Percentiles rank a stretch among this genome's conserved stretches.
Evolutionary conservation across 2,329 filamentous ascomycete genomes (phyloP).

Genomic region (Clarireedia paspali): DNA sequence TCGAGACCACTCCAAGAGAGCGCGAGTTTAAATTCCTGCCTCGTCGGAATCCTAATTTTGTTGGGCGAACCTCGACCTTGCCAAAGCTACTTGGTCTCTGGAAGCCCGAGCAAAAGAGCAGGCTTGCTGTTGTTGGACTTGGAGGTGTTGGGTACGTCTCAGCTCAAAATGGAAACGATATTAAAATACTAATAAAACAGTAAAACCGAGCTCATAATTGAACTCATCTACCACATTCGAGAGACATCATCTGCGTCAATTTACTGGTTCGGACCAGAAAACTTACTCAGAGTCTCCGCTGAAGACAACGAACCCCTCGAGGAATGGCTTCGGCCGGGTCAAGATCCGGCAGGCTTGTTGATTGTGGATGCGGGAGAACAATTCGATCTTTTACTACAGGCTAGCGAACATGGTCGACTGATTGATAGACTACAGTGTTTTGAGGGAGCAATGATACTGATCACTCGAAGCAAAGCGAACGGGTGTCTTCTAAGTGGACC

Average conservation of each 20-base stretch:
- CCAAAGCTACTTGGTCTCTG: slow-evolving; percentile 20
- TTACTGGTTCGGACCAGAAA: slow-evolving; percentile 18
- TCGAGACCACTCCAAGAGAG: not conserved
- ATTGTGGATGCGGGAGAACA: slow-evolving; percentile 18
- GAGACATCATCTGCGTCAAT: slow-evolving; percentile 21
- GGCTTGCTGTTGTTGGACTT: slow-evolving; percentile 21
- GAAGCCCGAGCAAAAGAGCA: slow-evolving; percentile 16
- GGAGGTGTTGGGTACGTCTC: slow-evolving; percentile 20
- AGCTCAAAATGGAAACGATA: not conserved
- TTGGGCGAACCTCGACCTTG: slow-evolving; percentile 16
- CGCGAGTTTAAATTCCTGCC: slow-evolving; percentile 16
- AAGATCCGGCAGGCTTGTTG: slow-evolving; percentile 11
- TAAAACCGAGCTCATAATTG: slow-evolving; percentile 20
- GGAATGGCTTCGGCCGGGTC: slow-evolving; percentile 12
- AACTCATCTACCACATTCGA: slow-evolving; percentile 20
- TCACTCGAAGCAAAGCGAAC: slow-evolving; percentile 17
- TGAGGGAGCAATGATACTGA: slow-evolving; percentile 16
- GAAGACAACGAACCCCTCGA: slow-evolving; percentile 11
- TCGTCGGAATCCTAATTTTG: slow-evolving; percentile 18
- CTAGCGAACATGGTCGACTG: slow-evolving; percentile 5
- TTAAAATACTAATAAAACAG: slow-evolving; percentile 11
- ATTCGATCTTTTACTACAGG: slow-evolving; percentile 10
- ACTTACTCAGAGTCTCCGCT: slow-evolving; percentile 8
- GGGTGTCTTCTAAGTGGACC: slow-evolving; percentile 16
- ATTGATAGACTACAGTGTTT: slow-evolving; percentile 17